These are phyloP conservation scores for Kokia cookei DNA, from an alignment of 441 rosid genomes.

Conservation along the genomic window DNA sequence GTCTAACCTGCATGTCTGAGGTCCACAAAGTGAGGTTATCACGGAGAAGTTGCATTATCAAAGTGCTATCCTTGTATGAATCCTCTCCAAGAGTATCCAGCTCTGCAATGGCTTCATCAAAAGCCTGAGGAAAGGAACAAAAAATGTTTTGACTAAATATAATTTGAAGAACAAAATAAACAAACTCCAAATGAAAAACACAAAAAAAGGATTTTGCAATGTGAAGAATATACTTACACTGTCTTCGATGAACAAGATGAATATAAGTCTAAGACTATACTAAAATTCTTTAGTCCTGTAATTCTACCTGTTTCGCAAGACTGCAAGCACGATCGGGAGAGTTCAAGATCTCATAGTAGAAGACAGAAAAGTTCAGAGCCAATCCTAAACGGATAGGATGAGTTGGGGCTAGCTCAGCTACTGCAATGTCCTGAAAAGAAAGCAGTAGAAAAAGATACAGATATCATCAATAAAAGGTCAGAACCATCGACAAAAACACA, in stretches of 20 bases:
- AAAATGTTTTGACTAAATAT: not conserved
- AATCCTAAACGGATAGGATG: conserved; percentile 70
- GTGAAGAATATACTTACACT: not conserved
- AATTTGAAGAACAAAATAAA: not conserved
- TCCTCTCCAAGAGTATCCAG: conserved; percentile 69
- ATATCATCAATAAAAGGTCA: not conserved
- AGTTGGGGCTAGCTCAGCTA: conserved; percentile 54
- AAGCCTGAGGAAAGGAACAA: conserved; percentile 29
- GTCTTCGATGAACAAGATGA: not conserved
- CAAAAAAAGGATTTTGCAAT: not conserved
- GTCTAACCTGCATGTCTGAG: conserved; percentile 57
- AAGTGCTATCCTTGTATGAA: conserved; percentile 77
- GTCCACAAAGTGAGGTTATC: conserved; percentile 80
- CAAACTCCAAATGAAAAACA: not conserved
- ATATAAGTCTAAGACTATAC: not conserved
- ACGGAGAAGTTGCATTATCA: conserved; percentile 73
- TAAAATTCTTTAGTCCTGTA: not conserved
- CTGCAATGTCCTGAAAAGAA: conserved; percentile 46
- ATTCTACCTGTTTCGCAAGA: conserved; percentile 42
- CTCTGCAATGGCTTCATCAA: conserved; percentile 69
- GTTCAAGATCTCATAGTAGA: conserved; percentile 73
- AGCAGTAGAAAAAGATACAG: not conserved
- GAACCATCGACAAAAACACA: not conserved
- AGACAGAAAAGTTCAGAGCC: conserved; percentile 71
- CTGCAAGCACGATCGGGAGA: conserved; percentile 59